Evolutionary conservation across 495 filamentous ascomycete species (phyloP).

Genomic region (Amniculicola lignicola): DNA sequence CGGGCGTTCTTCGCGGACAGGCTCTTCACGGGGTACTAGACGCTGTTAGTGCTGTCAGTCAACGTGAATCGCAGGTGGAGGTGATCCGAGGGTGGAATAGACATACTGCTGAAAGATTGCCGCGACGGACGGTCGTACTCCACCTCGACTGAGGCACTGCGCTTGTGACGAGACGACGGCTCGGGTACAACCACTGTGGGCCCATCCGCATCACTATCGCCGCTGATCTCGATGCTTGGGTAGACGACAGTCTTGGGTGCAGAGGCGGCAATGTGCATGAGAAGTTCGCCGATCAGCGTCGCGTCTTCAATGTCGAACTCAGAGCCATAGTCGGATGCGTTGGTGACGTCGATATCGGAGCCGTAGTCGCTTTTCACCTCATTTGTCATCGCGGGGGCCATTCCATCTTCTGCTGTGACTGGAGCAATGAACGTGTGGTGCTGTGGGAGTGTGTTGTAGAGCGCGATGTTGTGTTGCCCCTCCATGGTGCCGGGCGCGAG

Average conservation of each 20-base stretch:
- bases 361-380: slow-evolving; percentile 20
- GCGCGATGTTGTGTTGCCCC: neutral
- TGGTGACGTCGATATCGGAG: slow-evolving; percentile 14
- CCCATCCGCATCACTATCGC: neutral
- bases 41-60: slow-evolving; percentile 43
- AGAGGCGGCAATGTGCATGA: slow-evolving; percentile 28
- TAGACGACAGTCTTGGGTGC: slow-evolving; percentile 10
- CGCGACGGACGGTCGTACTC: slow-evolving; percentile 25
- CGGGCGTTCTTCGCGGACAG: neutral
- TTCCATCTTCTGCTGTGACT: slow-evolving; percentile 20
- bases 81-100: too few relatives aligned
- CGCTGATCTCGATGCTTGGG: slow-evolving; percentile 13
- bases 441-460: too few relatives aligned
- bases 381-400: neutral
- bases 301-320: slow-evolving; percentile 40
- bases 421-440: too few relatives aligned
- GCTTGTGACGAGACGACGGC: neutral
- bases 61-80: neutral
- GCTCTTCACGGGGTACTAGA: slow-evolving; percentile 28
- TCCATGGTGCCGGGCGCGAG: neutral
- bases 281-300: slow-evolving; percentile 26
- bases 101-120: slow-evolving; percentile 23
- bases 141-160: slow-evolving; percentile 28
- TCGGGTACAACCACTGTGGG: neutral
- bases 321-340: slow-evolving; percentile 42